These are phyloP conservation scores for Lepidium aucheri DNA, from an alignment of 345 rosid species.

Conservation along the genomic window DNA sequence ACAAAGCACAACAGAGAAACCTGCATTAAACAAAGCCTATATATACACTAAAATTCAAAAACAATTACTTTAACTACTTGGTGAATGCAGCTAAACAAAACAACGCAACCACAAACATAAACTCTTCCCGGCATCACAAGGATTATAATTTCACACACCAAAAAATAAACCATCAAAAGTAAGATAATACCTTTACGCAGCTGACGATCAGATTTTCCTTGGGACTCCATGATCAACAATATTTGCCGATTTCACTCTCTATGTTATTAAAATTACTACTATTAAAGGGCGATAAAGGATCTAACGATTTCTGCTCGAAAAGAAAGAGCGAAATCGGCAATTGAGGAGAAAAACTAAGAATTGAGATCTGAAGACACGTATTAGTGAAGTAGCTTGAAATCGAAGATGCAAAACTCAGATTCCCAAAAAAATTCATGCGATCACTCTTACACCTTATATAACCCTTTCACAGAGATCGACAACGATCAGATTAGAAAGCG, in stretches of 20 bases:
- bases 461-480: background rate
- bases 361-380: conserved; percentile 50
- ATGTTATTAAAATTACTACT: background rate
- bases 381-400: conserved; percentile 48
- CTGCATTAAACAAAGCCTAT: background rate
- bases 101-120: background rate
- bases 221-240: conserved; percentile 50
- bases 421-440: conserved; percentile 88
- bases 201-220: conserved; percentile 60
- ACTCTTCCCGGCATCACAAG: background rate
- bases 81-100: background rate
- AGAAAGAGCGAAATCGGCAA: conserved; percentile 46
- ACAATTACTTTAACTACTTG: background rate
- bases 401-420: conserved; percentile 39
- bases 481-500: conserved; percentile 2
- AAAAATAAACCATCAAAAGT: background rate
- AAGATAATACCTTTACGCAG: conserved; percentile 45
- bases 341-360: conserved; percentile 70
- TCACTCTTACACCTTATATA: background rate
- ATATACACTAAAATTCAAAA: background rate
- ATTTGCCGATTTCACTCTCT: conserved; percentile 8
- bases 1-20: background rate
- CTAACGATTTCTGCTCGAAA: conserved; percentile 36
- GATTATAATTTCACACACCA: background rate
- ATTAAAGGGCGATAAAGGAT: conserved; percentile 29